Evolutionary conservation across 2,329 filamentous ascomycete species (phyloP), one percentile per base, ranked within the genome.

Genomic region (Colletotrichum neosansevieriae): DNA sequence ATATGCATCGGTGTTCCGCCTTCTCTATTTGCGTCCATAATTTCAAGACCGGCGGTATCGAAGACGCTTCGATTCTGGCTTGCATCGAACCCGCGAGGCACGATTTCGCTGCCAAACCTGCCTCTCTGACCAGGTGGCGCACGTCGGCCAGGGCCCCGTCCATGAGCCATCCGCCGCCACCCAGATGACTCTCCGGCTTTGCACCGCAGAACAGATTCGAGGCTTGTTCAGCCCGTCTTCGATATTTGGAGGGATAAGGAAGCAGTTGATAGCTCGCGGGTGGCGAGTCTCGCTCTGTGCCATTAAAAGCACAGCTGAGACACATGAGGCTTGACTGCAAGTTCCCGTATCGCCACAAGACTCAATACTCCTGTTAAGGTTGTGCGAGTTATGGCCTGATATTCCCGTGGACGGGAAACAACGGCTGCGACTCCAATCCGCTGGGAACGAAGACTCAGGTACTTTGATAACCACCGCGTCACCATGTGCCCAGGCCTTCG

Each of bases 1-100:
- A 69, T 19, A 49, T 40, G 61, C 66, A 65, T 49, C 66, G 61
- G 49, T 58, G 62, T 69, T 66, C 66, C 66, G 66, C 54, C 40
- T 56, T 57, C 65, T 50, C 62, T 69, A 66, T 66, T 69, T 69
- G 44, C 36, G 61, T 58, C 17, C 10, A 53, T 24, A 40, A 40
- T 17, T 44, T 53, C 19, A 59, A 32, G 9, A 36, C 24, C 15
- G 32, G 10, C 34, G 12, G 10, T 21, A 32, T 29, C 19, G 34
- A 32, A 5, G 64, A 64, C 32, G 13, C 38, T 54, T 58, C 60
- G 44, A 49, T 40, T 29, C 38, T 54, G 32, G 49, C 10, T 7
- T 58, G 21, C 19, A 11, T 19, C 36, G 34, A 24, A 17, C 47
- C 42, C 36, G 19, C 47, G 38, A 53, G n/a, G 32, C 17, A 17